phyloP scores from a whole-genome alignment of 2,329 filamentous ascomycete genomes.

The Elsinoe batatas region DNA sequence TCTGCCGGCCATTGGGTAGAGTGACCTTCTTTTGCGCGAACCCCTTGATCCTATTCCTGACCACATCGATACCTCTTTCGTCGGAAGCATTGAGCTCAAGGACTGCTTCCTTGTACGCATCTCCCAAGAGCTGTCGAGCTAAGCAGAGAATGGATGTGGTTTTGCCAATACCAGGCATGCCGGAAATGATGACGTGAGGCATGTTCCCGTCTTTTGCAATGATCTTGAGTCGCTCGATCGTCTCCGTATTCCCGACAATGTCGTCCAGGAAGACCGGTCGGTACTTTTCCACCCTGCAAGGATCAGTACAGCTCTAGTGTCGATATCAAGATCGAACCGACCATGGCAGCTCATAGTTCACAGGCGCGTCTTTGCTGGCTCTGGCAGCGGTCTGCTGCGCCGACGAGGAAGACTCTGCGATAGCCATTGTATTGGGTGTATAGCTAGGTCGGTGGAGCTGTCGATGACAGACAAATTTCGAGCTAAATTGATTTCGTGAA shows the following conservation, averaged over 20 bases:
- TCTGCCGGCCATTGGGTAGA: slow-evolving; percentile 78
- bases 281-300: slow-evolving; percentile 89
- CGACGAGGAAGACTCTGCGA: slow-evolving; percentile 35
- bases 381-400: slow-evolving; percentile 31
- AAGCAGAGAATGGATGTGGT: slow-evolving; percentile 92
- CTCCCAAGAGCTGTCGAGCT: slow-evolving; percentile 80
- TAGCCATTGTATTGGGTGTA: slow-evolving; percentile 29
- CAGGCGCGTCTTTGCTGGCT: slow-evolving; percentile 30
- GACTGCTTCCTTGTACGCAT: slow-evolving; percentile 94
- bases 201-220: slow-evolving; percentile 98
- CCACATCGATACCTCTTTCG: slow-evolving; percentile 93
- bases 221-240: slow-evolving; percentile 92
- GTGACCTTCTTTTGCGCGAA: slow-evolving; percentile 99
- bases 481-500: slow-evolving; percentile 10
- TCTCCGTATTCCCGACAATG: slow-evolving; percentile 95
- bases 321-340: slow-evolving; percentile 30
- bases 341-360: slow-evolving; percentile 72
- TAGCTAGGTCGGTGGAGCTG: background rate
- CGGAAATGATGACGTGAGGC: slow-evolving; percentile 98
- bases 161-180: slow-evolving; percentile 98
- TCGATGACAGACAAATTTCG: background rate
- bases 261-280: slow-evolving; percentile 90
- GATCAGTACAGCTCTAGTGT: slow-evolving; percentile 12
- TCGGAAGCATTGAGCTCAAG: slow-evolving; percentile 94
- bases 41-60: slow-evolving; percentile 92